Conservation (phyloP, 805 yeast species). For the Yamadazyma kitorensis region DNA sequence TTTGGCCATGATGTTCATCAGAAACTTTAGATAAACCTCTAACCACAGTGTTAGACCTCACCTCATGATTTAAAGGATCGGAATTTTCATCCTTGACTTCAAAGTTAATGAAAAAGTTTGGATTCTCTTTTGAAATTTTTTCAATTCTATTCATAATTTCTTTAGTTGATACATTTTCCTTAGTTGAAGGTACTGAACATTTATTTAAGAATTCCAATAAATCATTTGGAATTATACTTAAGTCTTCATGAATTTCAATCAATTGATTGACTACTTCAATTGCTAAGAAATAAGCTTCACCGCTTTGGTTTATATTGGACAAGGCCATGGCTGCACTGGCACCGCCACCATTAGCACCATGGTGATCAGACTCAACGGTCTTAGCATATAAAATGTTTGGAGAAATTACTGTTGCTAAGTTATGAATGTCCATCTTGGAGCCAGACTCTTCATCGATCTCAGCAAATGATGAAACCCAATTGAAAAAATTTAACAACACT, state of each 20-base stretch:
- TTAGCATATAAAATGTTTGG: slow-evolving; percentile 80
- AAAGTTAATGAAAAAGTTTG: slow-evolving; percentile 24
- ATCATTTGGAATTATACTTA: slow-evolving; percentile 73
- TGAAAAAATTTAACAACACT: slow-evolving; percentile 78
- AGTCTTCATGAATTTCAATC: slow-evolving; percentile 76
- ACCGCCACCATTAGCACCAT: too few relatives aligned
- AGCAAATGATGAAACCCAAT: slow-evolving; percentile 95
- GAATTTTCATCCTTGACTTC: slow-evolving; percentile 13
- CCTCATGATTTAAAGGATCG: slow-evolving; percentile 23
- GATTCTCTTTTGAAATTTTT: slow-evolving; percentile 30
- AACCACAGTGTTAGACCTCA: slow-evolving; percentile 27
- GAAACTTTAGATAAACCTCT: slow-evolving; percentile 28
- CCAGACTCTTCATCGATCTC: slow-evolving; percentile 82
- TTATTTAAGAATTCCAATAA: slow-evolving; percentile 45
- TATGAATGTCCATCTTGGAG: slow-evolving; percentile 94
- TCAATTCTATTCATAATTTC: slow-evolving; percentile 34
- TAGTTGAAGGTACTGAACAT: slow-evolving; percentile 35
- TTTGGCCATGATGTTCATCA: slow-evolving; percentile 30
- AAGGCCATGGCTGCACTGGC: slow-evolving; percentile 8
- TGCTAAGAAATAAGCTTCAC: slow-evolving; percentile 81
- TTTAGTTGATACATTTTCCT: slow-evolving; percentile 22
- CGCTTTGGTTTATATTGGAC: slow-evolving; percentile 26
- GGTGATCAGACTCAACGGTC: slow-evolving; percentile 18
- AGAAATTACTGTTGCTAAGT: slow-evolving; percentile 90
- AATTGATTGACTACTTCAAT: slow-evolving; percentile 86